phyloP scores from a whole-genome alignment of 257 asterid genomes.

The Cynanchum wilfordii region DNA sequence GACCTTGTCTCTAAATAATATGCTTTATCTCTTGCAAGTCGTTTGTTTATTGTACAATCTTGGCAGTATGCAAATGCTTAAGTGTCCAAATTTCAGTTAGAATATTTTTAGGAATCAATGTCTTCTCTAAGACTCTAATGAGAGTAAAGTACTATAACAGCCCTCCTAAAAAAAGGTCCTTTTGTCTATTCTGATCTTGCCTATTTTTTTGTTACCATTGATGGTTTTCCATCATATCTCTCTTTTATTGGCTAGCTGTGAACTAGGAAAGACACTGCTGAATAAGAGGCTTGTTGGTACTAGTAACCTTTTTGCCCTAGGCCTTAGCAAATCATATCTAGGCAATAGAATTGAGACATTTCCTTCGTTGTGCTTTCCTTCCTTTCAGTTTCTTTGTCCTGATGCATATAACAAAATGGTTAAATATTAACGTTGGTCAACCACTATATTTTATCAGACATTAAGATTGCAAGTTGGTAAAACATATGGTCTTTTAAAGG shows the following conservation, averaged over 20 bases:
- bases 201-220: background rate
- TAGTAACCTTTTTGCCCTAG: background rate
- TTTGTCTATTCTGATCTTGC: background rate
- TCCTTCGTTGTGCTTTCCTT: too few species aligned
- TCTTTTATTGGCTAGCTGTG: background rate
- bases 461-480: background rate
- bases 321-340: background rate
- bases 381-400: background rate
- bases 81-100: background rate
- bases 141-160: background rate
- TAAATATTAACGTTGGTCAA: background rate
- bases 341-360: background rate
- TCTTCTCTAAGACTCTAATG: background rate
- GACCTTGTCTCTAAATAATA: constrained; percentile 9
- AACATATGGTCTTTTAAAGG: too few species aligned
- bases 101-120: background rate
- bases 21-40: background rate
- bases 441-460: background rate
- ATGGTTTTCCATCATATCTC: background rate
- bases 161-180: background rate
- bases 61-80: background rate
- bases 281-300: background rate
- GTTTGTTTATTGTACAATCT: background rate
- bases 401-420: too few species aligned
- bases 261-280: background rate